A percentile compares a stretch with the other conserved stretches of the same genome.
phyloP scores from a whole-genome alignment of 2,329 filamentous ascomycete genomes.

The Ascochyta rabiei region DNA sequence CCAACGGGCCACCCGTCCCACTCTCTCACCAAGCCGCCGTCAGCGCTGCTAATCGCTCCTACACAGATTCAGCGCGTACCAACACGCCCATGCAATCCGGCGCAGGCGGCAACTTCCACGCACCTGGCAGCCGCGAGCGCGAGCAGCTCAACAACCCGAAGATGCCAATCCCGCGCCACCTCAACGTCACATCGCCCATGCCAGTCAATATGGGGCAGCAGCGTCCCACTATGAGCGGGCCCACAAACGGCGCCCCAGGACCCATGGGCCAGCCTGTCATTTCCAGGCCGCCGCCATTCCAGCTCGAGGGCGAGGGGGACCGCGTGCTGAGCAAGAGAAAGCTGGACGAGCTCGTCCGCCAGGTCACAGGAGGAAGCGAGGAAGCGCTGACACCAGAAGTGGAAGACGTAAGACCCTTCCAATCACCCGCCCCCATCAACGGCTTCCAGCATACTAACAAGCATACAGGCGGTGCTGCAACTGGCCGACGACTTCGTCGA shows the following conservation, averaged over 20 bases:
- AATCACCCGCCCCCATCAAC: background rate
- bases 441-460: too few species aligned
- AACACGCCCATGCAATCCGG: slow-evolving; percentile 42
- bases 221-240: slow-evolving; percentile 84
- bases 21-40: slow-evolving; percentile 55
- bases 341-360: slow-evolving; percentile 90
- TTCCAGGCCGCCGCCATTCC: slow-evolving; percentile 78
- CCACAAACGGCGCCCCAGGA: slow-evolving; percentile 75
- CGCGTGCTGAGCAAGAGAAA: slow-evolving; percentile 97
- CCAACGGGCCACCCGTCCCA: slow-evolving; percentile 43
- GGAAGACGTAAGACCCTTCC: slow-evolving; percentile 77
- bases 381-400: slow-evolving; percentile 88
- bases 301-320: slow-evolving; percentile 89
- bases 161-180: slow-evolving; percentile 81
- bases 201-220: slow-evolving; percentile 74
- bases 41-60: slow-evolving; percentile 49
- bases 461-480: slow-evolving; percentile 74
- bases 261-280: slow-evolving; percentile 89
- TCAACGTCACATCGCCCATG: slow-evolving; percentile 73
- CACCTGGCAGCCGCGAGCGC: slow-evolving; percentile 43
- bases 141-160: slow-evolving; percentile 61
- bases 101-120: slow-evolving; percentile 40
- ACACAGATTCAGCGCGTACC: slow-evolving; percentile 44
- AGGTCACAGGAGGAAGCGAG: slow-evolving; percentile 84
- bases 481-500: slow-evolving; percentile 96